Evolutionary conservation across 306 rosid species (phyloP).

Genomic region (Quercus parvula): DNA sequence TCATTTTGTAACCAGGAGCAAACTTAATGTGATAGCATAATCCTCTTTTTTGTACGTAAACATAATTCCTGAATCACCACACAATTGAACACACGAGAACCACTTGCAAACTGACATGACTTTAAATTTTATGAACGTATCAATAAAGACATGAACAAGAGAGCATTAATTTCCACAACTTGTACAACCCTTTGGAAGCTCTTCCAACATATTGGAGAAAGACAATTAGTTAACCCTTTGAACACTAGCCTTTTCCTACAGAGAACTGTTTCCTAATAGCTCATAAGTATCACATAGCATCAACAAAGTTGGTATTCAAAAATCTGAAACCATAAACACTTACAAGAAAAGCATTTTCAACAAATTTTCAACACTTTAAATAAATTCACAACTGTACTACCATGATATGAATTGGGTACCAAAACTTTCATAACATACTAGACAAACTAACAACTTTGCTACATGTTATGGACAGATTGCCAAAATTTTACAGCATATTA

Average conservation of each 20-base stretch:
- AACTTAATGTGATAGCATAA: constrained; percentile 4
- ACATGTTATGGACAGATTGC: not conserved
- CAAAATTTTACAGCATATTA: not conserved
- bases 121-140: not conserved
- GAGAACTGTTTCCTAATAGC: not conserved
- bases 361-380: not conserved
- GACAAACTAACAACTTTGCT: not conserved
- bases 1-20: constrained; percentile 7
- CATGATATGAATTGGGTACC: not conserved
- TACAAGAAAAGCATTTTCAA: not conserved
- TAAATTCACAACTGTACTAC: not conserved
- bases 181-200: not conserved
- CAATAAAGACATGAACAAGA: not conserved
- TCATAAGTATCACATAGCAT: not conserved
- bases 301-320: not conserved
- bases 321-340: not conserved
- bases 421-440: not conserved
- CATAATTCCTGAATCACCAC: too few species aligned
- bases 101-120: not conserved
- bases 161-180: constrained; percentile 9
- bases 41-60: not conserved
- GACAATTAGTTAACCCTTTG: not conserved
- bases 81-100: not conserved
- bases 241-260: not conserved
- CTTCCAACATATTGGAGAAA: not conserved